Conservation (phyloP, 1,139 yeast species). For the Zhuliangozyma parablackwelliae region DNA sequence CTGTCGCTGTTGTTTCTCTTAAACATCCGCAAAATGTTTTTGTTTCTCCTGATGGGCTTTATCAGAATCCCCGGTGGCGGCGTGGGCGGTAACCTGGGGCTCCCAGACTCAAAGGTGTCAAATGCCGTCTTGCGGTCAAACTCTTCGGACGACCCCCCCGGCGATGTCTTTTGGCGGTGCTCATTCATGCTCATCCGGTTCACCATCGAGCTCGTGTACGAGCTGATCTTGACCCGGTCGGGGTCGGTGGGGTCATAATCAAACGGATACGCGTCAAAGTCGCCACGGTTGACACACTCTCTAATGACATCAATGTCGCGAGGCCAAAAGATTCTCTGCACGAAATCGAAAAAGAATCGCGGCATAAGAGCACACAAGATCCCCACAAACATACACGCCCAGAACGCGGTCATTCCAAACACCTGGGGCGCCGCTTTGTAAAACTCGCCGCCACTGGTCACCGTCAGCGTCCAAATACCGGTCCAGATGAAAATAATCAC, state of each 20-base stretch:
- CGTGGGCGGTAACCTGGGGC: slow-evolving; percentile 6
- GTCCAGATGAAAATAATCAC: slow-evolving; percentile 80
- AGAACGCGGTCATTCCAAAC: slow-evolving; percentile 68
- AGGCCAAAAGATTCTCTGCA: slow-evolving; percentile 63
- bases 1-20: slow-evolving; percentile 8
- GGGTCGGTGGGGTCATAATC: slow-evolving; percentile 67
- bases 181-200: slow-evolving; percentile 17
- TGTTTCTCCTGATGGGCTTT: slow-evolving; percentile 6
- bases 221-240: slow-evolving; percentile 33
- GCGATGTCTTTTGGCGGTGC: slow-evolving; percentile 1
- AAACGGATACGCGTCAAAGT: slow-evolving; percentile 52
- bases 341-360: slow-evolving; percentile 61
- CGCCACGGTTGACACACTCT: slow-evolving; percentile 64
- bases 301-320: slow-evolving; percentile 81
- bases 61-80: slow-evolving; percentile 11
- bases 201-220: slow-evolving; percentile 20
- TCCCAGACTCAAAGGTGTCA: neutral
- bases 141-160: neutral
- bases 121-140: neutral
- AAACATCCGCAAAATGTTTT: slow-evolving; percentile 6
- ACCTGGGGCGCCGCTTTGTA: slow-evolving; percentile 72
- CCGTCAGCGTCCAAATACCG: slow-evolving; percentile 73
- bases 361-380: slow-evolving; percentile 71
- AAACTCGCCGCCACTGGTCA: slow-evolving; percentile 57
- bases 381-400: slow-evolving; percentile 82